Conservation (phyloP, 805 yeast species). For the Saccharomycopsis guyanensis region DNA sequence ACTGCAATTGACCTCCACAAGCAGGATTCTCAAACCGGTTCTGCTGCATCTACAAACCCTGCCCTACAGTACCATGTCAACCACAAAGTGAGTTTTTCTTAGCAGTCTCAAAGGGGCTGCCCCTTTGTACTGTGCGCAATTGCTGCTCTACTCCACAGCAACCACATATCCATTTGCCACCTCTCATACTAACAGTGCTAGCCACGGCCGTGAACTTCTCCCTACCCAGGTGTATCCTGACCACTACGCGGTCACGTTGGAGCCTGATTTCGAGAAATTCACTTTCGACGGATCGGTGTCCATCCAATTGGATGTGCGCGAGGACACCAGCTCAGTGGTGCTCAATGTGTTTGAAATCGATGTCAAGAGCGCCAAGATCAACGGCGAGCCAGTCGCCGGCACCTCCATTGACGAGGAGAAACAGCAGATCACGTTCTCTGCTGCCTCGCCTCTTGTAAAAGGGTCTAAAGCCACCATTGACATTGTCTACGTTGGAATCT, state of each 20-base stretch:
- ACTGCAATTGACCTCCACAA: too few relatives aligned
- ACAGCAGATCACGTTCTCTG: slow-evolving; percentile 57
- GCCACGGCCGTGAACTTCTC: slow-evolving; percentile 35
- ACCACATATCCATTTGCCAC: too few relatives aligned
- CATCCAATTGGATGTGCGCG: slow-evolving; percentile 48
- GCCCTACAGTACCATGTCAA: too few relatives aligned
- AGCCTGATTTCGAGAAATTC: slow-evolving; percentile 53
- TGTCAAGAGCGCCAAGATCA: slow-evolving; percentile 40
- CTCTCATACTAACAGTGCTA: too few relatives aligned
- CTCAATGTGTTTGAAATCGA: slow-evolving; percentile 63
- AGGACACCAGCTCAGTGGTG: slow-evolving; percentile 37
- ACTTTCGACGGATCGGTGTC: slow-evolving; percentile 49
- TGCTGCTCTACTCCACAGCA: too few relatives aligned
- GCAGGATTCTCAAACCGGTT: too few relatives aligned
- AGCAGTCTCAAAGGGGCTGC: too few relatives aligned
- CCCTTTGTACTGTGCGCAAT: too few relatives aligned
- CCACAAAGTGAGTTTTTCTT: too few relatives aligned
- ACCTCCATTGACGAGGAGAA: slow-evolving; percentile 41
- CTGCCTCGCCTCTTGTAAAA: slow-evolving; percentile 36
- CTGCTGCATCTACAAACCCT: too few relatives aligned
- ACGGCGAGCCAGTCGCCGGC: slow-evolving; percentile 33
- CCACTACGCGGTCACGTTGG: slow-evolving; percentile 62
- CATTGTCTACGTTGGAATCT: slow-evolving; percentile 50
- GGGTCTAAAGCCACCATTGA: slow-evolving; percentile 38
- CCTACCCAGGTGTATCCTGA: slow-evolving; percentile 64